These are phyloP conservation scores for Apiotrichum sp. DNA, from an alignment of 1,284 basidiomycete genomes.

Conservation along the genomic window DNA sequence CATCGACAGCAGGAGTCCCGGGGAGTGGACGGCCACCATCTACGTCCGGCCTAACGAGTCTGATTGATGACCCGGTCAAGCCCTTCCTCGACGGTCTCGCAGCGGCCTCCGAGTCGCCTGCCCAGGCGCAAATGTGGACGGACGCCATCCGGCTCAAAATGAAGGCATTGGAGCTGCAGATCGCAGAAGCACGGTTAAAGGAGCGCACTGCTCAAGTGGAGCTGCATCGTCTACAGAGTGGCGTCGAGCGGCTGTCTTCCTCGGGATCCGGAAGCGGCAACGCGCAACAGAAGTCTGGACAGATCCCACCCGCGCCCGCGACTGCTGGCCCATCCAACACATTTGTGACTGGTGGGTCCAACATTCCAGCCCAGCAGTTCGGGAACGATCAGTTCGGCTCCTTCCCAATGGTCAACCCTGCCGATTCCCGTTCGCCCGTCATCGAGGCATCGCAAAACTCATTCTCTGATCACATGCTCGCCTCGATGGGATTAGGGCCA, in stretches of 20 bases:
- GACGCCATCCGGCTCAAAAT: conserved; percentile 39
- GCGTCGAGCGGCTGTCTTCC: neutral
- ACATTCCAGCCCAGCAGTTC: conserved; percentile 1
- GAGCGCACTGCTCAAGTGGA: conserved; percentile 42
- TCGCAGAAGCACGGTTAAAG: conserved; percentile 38
- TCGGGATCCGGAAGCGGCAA: neutral
- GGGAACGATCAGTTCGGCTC: neutral
- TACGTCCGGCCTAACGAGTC: too few species aligned
- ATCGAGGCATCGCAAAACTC: conserved; percentile 1
- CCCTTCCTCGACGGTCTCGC: conserved; percentile 19
- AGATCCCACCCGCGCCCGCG: neutral
- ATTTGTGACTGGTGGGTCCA: neutral
- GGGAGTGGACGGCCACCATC: too few species aligned
- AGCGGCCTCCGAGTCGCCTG: conserved; percentile 21
- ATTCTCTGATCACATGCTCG: conserved; percentile 1
- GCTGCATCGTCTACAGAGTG: conserved; percentile 27
- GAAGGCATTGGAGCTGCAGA: conserved; percentile 40
- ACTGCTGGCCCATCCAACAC: neutral
- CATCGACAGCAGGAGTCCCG: neutral
- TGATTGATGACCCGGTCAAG: conserved; percentile 11
- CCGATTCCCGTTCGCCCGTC: conserved; percentile 10
- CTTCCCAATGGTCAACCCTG: conserved; percentile 6
- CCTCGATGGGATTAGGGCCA: neutral
- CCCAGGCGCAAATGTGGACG: conserved; percentile 32
- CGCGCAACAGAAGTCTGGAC: neutral